These are phyloP conservation scores for Ogataea nitratoaversa DNA, from an alignment of 805 yeast genomes.

Conservation along the genomic window DNA sequence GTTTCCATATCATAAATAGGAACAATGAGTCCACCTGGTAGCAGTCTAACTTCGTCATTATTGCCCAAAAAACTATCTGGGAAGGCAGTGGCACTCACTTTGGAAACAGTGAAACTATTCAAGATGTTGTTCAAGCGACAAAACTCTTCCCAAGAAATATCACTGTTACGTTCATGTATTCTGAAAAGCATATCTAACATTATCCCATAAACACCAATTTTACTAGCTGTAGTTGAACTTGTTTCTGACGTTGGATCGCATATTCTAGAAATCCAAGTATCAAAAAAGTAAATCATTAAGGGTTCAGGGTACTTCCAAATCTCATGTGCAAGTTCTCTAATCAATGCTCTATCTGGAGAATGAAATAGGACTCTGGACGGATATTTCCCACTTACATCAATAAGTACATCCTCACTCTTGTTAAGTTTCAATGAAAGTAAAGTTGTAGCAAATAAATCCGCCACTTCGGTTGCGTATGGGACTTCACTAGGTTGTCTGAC, in stretches of 20 bases:
- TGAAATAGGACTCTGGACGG: background rate
- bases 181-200: background rate
- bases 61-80: background rate
- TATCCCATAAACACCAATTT: background rate
- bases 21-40: background rate
- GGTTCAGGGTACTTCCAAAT: background rate
- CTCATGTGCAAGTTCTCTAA: background rate
- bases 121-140: background rate
- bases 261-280: background rate
- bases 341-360: background rate
- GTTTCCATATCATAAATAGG: slow-evolving; percentile 1
- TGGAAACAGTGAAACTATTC: background rate
- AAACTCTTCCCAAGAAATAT: background rate
- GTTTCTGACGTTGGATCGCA: background rate
- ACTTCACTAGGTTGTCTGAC: background rate
- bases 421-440: background rate
- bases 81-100: background rate
- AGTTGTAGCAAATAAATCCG: background rate
- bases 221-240: background rate
- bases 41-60: background rate
- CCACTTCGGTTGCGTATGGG: background rate
- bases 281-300: background rate
- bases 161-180: background rate
- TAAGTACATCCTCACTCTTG: background rate
- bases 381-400: background rate